phyloP scores from a whole-genome alignment of 257 asterid genomes.

The Fraxinus americana region DNA sequence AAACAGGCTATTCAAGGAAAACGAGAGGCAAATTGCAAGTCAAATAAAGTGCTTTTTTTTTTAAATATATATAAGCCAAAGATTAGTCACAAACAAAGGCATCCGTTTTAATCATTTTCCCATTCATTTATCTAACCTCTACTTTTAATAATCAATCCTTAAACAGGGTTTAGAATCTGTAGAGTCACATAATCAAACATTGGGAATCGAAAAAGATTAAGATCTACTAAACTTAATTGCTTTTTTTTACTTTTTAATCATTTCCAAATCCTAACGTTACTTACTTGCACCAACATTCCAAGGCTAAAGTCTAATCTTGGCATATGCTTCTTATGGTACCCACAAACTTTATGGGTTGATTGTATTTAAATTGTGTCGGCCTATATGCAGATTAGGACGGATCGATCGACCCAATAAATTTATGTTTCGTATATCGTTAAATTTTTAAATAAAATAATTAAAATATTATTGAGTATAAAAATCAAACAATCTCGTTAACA shows the following conservation, averaged over 20 bases:
- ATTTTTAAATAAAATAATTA: no score
- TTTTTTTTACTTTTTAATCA: conserved; percentile 16
- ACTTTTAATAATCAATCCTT: not conserved
- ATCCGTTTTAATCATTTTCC: no score
- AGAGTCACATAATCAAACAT: conserved; percentile 24
- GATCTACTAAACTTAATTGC: not conserved
- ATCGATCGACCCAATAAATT: no score
- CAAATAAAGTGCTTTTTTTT: no score
- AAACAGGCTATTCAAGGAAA: not conserved
- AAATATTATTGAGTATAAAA: no score
- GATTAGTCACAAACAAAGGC: not conserved
- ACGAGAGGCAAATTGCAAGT: not conserved
- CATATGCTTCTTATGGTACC: not conserved
- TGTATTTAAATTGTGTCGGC: not conserved
- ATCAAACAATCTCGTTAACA: no score
- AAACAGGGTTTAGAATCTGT: not conserved
- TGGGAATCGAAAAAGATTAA: conserved; percentile 39
- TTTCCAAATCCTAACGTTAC: conserved; percentile 2
- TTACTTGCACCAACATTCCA: conserved; percentile 24
- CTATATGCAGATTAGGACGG: not conserved
- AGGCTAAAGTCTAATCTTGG: conserved; percentile 23
- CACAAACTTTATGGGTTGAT: conserved; percentile 1
- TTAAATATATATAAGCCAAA: not conserved
- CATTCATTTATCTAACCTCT: not conserved
- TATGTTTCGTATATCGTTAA: no score